Conservation (phyloP, 768 basidiomycete genomes). For the Boletus sp. region DNA sequence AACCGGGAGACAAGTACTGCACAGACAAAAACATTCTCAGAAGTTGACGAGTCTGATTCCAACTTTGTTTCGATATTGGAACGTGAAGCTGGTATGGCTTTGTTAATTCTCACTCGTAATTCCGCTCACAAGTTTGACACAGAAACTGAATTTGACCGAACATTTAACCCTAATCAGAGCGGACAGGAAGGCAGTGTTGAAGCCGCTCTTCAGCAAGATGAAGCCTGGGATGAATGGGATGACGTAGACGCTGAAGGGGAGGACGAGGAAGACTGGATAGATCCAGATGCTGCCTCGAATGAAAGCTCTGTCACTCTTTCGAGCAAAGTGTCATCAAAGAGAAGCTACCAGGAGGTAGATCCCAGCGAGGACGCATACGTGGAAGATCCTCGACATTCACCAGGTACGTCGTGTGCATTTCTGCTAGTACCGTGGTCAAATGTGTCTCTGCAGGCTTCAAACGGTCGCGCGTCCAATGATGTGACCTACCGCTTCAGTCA, state of each 20-base stretch:
- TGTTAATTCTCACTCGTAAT: not conserved
- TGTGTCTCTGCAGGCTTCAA: conserved; percentile 36
- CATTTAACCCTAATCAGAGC: conserved; percentile 15
- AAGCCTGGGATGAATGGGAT: conserved; percentile 31
- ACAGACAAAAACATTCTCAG: conserved; percentile 5
- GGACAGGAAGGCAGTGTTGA: conserved; percentile 19
- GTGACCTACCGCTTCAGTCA: not conserved
- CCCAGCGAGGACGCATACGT: conserved; percentile 36
- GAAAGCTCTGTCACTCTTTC: conserved; percentile 56
- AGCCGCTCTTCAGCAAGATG: conserved; percentile 11
- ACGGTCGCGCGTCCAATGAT: conserved; percentile 41
- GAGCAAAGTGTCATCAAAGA: conserved; percentile 52
- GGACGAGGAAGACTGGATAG: conserved; percentile 42
- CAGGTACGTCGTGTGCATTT: conserved; percentile 35
- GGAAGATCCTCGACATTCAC: conserved; percentile 38
- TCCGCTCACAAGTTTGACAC: conserved; percentile 5
- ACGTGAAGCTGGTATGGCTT: conserved; percentile 29
- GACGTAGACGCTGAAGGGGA: conserved; percentile 46
- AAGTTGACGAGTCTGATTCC: conserved; percentile 29
- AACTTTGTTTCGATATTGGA: conserved; percentile 27
- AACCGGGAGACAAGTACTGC: conserved; percentile 11
- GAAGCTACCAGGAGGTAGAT: conserved; percentile 45
- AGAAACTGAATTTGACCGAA: conserved; percentile 28
- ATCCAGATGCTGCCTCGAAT: conserved; percentile 46
- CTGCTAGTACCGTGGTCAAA: not conserved